phyloP scores from a whole-genome alignment of 768 basidiomycete genomes.

The Lactarius pseudohatsudake region DNA sequence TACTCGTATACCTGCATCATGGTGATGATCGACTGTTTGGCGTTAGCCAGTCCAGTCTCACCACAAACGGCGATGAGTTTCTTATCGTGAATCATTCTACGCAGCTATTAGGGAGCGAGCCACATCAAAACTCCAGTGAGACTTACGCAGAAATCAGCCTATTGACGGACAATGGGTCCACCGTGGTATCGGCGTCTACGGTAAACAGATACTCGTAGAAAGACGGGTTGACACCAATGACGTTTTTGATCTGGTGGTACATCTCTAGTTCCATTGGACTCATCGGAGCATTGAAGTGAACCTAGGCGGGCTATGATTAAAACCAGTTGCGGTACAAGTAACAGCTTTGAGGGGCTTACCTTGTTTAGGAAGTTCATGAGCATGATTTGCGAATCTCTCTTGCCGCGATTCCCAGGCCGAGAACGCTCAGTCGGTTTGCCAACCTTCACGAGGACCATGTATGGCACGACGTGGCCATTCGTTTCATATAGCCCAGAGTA shows the following conservation, averaged over 20 bases:
- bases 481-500: constrained; percentile 96
- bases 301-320: constrained; percentile 44
- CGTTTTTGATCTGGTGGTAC: constrained; percentile 99
- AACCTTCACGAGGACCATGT: constrained; percentile 87
- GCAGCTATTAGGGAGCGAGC: constrained; percentile 2
- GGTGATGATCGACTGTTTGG: constrained; percentile 92
- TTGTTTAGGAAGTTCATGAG: constrained; percentile 98
- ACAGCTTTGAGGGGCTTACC: constrained; percentile 41
- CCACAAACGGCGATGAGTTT: constrained; percentile 93
- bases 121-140: neutral
- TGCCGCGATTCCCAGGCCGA: constrained; percentile 95
- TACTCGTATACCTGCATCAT: constrained; percentile 99
- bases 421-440: constrained; percentile 94
- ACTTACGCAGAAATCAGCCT: constrained; percentile 91
- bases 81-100: constrained; percentile 95
- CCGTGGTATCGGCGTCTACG: constrained; percentile 94
- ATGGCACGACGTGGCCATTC: constrained; percentile 93
- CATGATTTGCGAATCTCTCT: constrained; percentile 95
- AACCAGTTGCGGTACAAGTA: neutral
- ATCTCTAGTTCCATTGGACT: constrained; percentile 96
- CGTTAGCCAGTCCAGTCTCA: constrained; percentile 89
- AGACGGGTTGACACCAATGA: constrained; percentile 97
- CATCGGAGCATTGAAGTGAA: constrained; percentile 97
- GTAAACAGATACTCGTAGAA: constrained; percentile 97
- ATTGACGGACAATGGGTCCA: constrained; percentile 84